Evolutionary conservation across 2,329 filamentous ascomycete species (phyloP).

Genomic region (Fusarium kyushuense): DNA sequence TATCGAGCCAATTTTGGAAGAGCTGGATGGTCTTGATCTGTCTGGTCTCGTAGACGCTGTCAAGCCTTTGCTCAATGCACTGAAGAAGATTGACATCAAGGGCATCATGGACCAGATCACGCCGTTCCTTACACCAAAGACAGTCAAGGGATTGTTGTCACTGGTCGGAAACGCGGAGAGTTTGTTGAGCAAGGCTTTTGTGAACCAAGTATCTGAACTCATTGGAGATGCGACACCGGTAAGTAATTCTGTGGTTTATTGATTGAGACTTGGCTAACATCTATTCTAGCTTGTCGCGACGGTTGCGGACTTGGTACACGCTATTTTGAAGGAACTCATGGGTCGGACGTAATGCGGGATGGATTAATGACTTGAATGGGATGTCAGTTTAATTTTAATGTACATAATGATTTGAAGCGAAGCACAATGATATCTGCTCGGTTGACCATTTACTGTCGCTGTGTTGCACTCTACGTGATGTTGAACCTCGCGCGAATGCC

Average conservation of each 20-base stretch:
- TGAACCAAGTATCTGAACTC: slow-evolving; percentile 57
- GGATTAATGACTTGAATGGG: background rate
- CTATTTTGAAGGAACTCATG: slow-evolving; percentile 49
- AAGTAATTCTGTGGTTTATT: slow-evolving; percentile 1
- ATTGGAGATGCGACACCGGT: slow-evolving; percentile 50
- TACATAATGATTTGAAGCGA: background rate
- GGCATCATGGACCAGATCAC: slow-evolving; percentile 53
- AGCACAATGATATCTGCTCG: background rate
- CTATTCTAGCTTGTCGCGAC: slow-evolving; percentile 50
- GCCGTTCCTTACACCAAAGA: slow-evolving; percentile 58
- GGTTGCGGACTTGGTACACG: slow-evolving; percentile 51
- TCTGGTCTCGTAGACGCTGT: slow-evolving; percentile 51
- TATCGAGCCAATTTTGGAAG: slow-evolving; percentile 53
- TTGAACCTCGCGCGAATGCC: background rate
- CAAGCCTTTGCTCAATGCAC: slow-evolving; percentile 53
- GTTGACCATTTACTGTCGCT: background rate
- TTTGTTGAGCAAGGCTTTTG: slow-evolving; percentile 55
- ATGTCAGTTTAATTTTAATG: slow-evolving; percentile 4
- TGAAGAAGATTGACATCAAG: slow-evolving; percentile 56
- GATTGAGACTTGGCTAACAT: background rate
- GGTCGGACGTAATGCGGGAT: slow-evolving; percentile 30
- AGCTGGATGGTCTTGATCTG: slow-evolving; percentile 53
- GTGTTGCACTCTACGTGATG: background rate
- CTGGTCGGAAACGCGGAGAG: slow-evolving; percentile 53
- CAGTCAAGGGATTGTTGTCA: slow-evolving; percentile 51